These are phyloP conservation scores for Cladophialophora chaetospira DNA, from an alignment of 2,329 filamentous ascomycete genomes.

Conservation along the genomic window DNA sequence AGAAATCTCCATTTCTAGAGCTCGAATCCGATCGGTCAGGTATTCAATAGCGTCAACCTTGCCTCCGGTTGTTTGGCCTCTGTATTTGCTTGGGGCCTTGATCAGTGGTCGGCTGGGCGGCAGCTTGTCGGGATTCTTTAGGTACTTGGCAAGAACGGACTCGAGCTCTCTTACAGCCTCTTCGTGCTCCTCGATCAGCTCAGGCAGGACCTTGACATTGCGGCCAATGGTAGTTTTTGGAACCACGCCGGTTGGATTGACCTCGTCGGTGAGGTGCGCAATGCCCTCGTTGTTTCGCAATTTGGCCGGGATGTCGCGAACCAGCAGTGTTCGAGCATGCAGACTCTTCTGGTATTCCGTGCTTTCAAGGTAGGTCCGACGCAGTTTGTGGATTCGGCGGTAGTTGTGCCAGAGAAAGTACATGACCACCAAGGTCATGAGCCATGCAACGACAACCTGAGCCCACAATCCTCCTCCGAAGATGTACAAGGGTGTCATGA, in stretches of 20 bases:
- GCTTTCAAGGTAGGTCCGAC: conserved; percentile 79
- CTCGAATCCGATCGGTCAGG: conserved; percentile 78
- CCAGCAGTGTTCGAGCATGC: conserved; percentile 68
- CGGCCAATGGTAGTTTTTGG: conserved; percentile 81
- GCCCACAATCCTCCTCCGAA: conserved; percentile 56
- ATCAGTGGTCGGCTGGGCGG: conserved; percentile 77
- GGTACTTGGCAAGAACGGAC: conserved; percentile 79
- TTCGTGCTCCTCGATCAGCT: conserved; percentile 81
- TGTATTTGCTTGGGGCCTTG: conserved; percentile 67
- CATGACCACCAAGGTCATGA: conserved; percentile 73
- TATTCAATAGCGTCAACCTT: conserved; percentile 96
- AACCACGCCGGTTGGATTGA: conserved; percentile 76
- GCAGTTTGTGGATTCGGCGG: conserved; percentile 67
- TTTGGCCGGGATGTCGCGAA: conserved; percentile 81
- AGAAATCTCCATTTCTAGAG: conserved; percentile 80
- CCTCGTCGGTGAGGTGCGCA: conserved; percentile 75
- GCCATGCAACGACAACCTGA: conserved; percentile 60
- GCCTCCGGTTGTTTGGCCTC: conserved; percentile 65
- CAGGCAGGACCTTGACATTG: conserved; percentile 87
- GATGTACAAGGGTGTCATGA: conserved; percentile 57
- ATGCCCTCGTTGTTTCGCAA: conserved; percentile 83
- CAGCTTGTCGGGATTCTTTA: conserved; percentile 81
- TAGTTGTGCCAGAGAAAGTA: conserved; percentile 93
- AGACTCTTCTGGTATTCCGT: conserved; percentile 86
- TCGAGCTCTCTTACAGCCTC: conserved; percentile 80